These are phyloP conservation scores for Fusarium kyushuense DNA, from an alignment of 2,329 filamentous ascomycete species.

Conservation along the genomic window DNA sequence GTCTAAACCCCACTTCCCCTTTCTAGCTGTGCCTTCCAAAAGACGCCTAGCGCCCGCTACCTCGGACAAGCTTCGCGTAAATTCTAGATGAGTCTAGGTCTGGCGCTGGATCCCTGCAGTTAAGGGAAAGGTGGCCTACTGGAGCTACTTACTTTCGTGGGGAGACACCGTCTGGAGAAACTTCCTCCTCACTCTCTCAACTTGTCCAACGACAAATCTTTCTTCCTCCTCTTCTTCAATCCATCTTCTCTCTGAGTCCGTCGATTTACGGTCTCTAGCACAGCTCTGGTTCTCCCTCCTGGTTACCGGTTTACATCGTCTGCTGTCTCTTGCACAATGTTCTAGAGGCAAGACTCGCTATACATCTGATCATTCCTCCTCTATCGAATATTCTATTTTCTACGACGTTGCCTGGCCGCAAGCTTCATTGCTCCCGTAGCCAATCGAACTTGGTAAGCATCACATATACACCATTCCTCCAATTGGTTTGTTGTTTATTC, in stretches of 20 bases:
- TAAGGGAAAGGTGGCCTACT: slow-evolving; percentile 42
- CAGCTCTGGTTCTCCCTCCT: slow-evolving; percentile 57
- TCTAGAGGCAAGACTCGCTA: slow-evolving; percentile 53
- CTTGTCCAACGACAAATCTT: slow-evolving; percentile 44
- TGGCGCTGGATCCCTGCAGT: slow-evolving; percentile 37
- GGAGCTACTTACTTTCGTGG: slow-evolving; percentile 38
- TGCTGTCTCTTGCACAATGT: slow-evolving; percentile 55
- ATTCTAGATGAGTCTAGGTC: slow-evolving; percentile 47
- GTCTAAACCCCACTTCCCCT: slow-evolving; percentile 35
- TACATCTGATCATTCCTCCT: slow-evolving; percentile 45
- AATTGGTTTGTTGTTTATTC: not conserved
- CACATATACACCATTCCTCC: not conserved
- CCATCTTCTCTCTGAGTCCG: slow-evolving; percentile 44
- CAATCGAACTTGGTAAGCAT: slow-evolving; percentile 33
- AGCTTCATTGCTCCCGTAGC: slow-evolving; percentile 44
- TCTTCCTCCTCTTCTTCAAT: slow-evolving; percentile 39
- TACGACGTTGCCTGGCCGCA: slow-evolving; percentile 35
- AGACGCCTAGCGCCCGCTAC: slow-evolving; percentile 24
- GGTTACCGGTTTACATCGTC: slow-evolving; percentile 55
- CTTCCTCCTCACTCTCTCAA: slow-evolving; percentile 59
- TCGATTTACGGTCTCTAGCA: slow-evolving; percentile 50
- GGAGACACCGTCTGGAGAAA: slow-evolving; percentile 51
- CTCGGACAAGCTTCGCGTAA: slow-evolving; percentile 49
- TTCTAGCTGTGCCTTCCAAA: slow-evolving; percentile 27
- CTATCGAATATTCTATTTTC: slow-evolving; percentile 33